Base-by-base conservation (phyloP, 2,329 filamentous ascomycete genomes). In the Cadophora sp. region DNA sequence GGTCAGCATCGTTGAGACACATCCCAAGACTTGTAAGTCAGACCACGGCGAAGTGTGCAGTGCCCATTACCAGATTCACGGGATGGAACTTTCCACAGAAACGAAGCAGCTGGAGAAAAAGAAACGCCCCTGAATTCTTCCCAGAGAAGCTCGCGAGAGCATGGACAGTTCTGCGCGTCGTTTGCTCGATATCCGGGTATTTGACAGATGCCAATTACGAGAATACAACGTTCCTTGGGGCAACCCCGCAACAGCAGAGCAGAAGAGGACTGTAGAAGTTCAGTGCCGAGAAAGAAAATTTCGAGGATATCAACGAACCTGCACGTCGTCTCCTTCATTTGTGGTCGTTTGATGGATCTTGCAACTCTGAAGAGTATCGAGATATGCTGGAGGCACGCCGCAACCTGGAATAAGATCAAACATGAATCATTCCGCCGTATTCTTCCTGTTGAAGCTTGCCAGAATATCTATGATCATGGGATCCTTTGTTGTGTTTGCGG, bases 311-410 rank as follows among this genome's bases (percentile, higher is more conserved):
- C 20, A 27, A 30, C 11, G 36, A 56, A 6, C 7, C 51, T 55
- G 51, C 27, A 55, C 51, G 27, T 55, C 51, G 51, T 55, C 51
- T 55, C 24, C 16, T 55, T n/a, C 27, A 3, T 36, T 55, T 55
- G 51, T n/a, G 4, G 36, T 39, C 36, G 27, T 30, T 30, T 30
- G 27, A 30, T 30, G 36, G 36, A 39, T 39, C 36, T 39, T 13
- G 36, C 45, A 48, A 48, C 9, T 22, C n/a, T 4, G n/a, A 2
- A 48, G n/a, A 20, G 2, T 48, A n/a, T 33, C 27, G 16, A 53
- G 50, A 33, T 11, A 24, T 33, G 24, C 4, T 13, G 7, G 24
- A 53, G 14, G 7, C 30, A 8, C 0, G 11, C 9, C 14, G 22
- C 22, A 53, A 33, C 50, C 16, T 33, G 24, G 27, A n/a, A 16